Evolutionary conservation across 1,139 yeast species (phyloP).

Genomic region (Diutina rugosa): DNA sequence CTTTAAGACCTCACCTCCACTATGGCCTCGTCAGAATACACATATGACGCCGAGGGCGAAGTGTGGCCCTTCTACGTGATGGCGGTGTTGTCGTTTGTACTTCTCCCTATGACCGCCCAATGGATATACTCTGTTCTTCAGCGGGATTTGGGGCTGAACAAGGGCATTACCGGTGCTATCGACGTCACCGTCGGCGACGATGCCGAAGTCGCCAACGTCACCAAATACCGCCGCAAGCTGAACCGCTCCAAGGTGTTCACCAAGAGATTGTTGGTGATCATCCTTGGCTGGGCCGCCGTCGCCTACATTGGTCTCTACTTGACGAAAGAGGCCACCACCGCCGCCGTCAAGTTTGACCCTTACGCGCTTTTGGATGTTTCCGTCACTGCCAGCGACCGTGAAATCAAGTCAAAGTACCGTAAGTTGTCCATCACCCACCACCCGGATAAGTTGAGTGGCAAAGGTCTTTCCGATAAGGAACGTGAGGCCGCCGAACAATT

Average conservation of each 20-base stretch:
- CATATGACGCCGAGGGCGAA: constrained; percentile 83
- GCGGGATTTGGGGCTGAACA: constrained; percentile 12
- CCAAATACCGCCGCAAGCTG: constrained; percentile 24
- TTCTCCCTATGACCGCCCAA: constrained; percentile 56
- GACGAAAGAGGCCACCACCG: constrained; percentile 34
- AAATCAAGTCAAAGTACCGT: constrained; percentile 72
- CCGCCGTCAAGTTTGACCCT: constrained; percentile 60
- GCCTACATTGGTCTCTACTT: constrained; percentile 33
- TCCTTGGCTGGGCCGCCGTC: constrained; percentile 59
- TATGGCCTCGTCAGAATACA: constrained; percentile 34
- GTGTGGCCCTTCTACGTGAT: constrained; percentile 92
- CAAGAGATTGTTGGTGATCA: constrained; percentile 30
- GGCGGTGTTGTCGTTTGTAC: constrained; percentile 49
- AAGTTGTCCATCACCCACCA: constrained; percentile 79
- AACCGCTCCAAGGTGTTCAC: constrained; percentile 29
- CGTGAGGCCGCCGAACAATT: constrained; percentile 52
- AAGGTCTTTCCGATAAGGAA: constrained; percentile 47
- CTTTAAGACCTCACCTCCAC: constrained; percentile 5
- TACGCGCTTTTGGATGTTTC: constrained; percentile 74
- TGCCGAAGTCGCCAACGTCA: constrained; percentile 11
- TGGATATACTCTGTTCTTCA: constrained; percentile 20
- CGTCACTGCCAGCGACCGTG: constrained; percentile 55
- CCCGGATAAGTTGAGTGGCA: constrained; percentile 76
- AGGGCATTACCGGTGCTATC: constrained; percentile 21
- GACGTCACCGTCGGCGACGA: constrained; percentile 14